A percentile compares a stretch with the other conserved stretches of the same genome.
Conservation (phyloP, 331 rosid species). For the Telfairia occidentalis region DNA sequence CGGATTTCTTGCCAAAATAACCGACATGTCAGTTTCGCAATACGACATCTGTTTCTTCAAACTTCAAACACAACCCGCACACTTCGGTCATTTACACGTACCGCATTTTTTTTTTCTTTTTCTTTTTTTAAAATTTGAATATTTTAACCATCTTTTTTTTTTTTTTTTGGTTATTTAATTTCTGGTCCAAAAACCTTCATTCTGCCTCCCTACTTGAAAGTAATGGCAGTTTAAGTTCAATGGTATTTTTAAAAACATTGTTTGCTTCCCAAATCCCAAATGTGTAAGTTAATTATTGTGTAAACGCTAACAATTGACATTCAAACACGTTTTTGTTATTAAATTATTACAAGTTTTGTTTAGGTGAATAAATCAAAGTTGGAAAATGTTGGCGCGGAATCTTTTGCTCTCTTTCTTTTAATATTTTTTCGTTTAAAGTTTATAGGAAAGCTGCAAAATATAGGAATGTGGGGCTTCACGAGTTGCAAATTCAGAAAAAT, state of each 20-base stretch:
- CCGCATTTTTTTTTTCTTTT: too few species aligned
- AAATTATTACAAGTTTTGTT: neutral
- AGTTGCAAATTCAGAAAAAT: neutral
- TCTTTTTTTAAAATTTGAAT: neutral
- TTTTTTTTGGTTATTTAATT: too few species aligned
- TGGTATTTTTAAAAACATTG: neutral
- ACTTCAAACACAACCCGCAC: neutral
- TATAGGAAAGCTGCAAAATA: neutral
- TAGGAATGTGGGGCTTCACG: neutral
- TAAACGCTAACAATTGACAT: neutral
- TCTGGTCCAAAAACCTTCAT: too few species aligned
- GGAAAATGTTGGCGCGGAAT: neutral
- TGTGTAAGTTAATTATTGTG: neutral
- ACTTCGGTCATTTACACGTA: neutral
- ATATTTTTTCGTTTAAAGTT: neutral
- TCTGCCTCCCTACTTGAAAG: neutral
- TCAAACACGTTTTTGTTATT: slow-evolving; percentile 1
- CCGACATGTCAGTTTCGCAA: neutral
- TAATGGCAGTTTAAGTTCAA: neutral
- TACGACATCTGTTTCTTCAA: neutral
- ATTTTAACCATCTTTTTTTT: too few species aligned
- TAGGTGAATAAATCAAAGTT: neutral
- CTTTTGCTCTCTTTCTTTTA: neutral
- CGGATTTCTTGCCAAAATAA: neutral
- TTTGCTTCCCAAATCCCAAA: neutral